A percentile compares a stretch with the other conserved stretches of the same genome.
phyloP scores from a whole-genome alignment of 768 basidiomycete species.

The Dioszegia aurantiaca region DNA sequence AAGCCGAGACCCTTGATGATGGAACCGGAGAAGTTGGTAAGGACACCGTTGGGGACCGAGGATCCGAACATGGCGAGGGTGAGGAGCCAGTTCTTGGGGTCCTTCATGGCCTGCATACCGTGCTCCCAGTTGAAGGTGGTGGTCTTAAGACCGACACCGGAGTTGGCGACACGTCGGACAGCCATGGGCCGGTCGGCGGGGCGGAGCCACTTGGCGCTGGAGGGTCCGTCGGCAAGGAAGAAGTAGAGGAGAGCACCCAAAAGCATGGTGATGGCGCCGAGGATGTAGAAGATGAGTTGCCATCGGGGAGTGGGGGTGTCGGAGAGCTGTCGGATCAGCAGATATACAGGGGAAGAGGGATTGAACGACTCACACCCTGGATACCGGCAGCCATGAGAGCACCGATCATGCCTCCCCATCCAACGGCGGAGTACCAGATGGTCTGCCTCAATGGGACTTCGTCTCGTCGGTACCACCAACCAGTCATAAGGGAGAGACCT shows the following conservation, averaged over 20 bases:
- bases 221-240: conserved; percentile 51
- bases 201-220: conserved; percentile 49
- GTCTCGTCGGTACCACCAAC: conserved; percentile 48
- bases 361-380: conserved; percentile 23
- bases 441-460: conserved; percentile 50
- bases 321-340: conserved; percentile 14
- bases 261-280: conserved; percentile 47
- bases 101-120: conserved; percentile 38
- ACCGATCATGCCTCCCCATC: conserved; percentile 53
- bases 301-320: conserved; percentile 30
- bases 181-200: conserved; percentile 43
- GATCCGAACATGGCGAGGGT: conserved; percentile 50
- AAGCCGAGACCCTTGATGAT: conserved; percentile 52
- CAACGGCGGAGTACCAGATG: conserved; percentile 52
- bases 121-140: conserved; percentile 48
- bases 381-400: conserved; percentile 52
- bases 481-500: conserved; percentile 49
- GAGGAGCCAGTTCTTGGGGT: conserved; percentile 48
- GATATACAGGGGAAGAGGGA: background rate
- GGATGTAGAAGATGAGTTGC: conserved; percentile 49
- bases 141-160: conserved; percentile 50
- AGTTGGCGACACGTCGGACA: conserved; percentile 50
- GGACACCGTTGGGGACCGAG: conserved; percentile 51
- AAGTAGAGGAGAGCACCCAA: conserved; percentile 50
- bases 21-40: conserved; percentile 51